Conservation (phyloP, 202 grass and related monocot species). For the Schoenoplectus tabernaemontani region DNA sequence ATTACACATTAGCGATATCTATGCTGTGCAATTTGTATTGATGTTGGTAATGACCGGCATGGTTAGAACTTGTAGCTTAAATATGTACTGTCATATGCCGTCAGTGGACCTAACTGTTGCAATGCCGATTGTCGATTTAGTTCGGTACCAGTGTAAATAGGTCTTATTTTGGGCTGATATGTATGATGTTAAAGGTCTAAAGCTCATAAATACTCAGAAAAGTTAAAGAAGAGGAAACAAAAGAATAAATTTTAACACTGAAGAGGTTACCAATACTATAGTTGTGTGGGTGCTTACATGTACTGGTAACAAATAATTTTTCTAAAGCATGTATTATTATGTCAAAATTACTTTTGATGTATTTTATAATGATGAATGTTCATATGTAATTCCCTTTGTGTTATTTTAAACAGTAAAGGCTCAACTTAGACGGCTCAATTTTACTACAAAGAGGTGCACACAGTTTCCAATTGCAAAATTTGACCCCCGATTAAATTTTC, state of each 20-base stretch:
- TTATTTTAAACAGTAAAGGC: constrained; percentile 48
- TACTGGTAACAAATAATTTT: not conserved
- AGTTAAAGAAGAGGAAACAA: not conserved
- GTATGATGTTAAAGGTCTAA: not conserved
- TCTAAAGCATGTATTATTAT: not conserved
- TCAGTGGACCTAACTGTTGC: not conserved
- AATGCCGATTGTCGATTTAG: not conserved
- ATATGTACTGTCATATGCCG: not conserved
- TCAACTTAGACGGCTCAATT: constrained; percentile 36
- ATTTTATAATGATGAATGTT: constrained; percentile 27
- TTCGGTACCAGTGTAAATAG: not conserved
- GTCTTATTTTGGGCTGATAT: not conserved
- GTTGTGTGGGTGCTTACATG: not conserved
- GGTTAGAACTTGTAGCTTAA: not conserved
- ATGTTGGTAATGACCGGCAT: not conserved
- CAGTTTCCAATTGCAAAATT: constrained; percentile 91
- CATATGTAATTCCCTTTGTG: constrained; percentile 13
- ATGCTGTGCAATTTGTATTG: not conserved
- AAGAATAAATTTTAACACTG: not conserved
- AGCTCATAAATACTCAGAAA: not conserved
- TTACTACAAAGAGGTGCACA: constrained; percentile 32
- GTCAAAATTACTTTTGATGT: constrained; percentile 14
- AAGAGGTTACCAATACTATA: not conserved
- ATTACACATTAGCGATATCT: not conserved
- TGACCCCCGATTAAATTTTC: constrained; percentile 44